Evolutionary conservation across 2,329 filamentous ascomycete genomes (phyloP), one percentile per base, ranked within the genome.

Genomic region (Ascochyta lentis): DNA sequence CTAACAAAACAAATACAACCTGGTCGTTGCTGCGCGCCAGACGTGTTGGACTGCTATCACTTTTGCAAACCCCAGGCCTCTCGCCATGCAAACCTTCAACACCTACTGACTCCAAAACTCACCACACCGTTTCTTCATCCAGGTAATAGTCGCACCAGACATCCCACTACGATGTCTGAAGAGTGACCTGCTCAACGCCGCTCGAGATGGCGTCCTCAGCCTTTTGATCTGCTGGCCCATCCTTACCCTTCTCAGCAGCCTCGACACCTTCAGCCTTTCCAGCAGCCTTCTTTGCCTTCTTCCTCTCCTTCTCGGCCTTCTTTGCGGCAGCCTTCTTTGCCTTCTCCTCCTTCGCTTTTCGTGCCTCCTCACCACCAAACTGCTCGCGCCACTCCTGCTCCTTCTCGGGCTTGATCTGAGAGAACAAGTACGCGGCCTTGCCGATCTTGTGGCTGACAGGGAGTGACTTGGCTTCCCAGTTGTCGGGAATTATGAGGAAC

Each of bases 371-470:
- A 6, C 88, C 88, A 46, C 88, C 88, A 66, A 87, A 96, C 64
- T 85, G 83, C 60, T 89, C 85, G 55, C 89, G 87, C 92, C 92
- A 96, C 73, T 94, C 89, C 47, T 89, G 86, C 42, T 90, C 87
- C 80, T 93, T 94, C 75, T 90, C 88, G 9, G 88, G 82, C 61
- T 92, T 90, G 69, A 96, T 96, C 49, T 84, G 85, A n/a, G 85
- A 85, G 78, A 96, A 96, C 29, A 96, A 82, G 80, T 92, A 89
- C 61, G 86, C 84, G 0, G 92, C 86, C 71, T 89, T 89, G 64
- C 91, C 91, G 61, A 97, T 89, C 72, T 88, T 89, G 79, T 96
- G 92, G 54, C 89, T 90, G 1, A 89, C 83, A 65, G 63, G 79
- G 67, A 70, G 77, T 62, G 58, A 76, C 69, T 61, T 66, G 5